A percentile compares a stretch with the other conserved stretches of the same genome.
These are phyloP conservation scores for Croton setiger DNA, from an alignment of 441 rosid genomes.

Conservation along the genomic window DNA sequence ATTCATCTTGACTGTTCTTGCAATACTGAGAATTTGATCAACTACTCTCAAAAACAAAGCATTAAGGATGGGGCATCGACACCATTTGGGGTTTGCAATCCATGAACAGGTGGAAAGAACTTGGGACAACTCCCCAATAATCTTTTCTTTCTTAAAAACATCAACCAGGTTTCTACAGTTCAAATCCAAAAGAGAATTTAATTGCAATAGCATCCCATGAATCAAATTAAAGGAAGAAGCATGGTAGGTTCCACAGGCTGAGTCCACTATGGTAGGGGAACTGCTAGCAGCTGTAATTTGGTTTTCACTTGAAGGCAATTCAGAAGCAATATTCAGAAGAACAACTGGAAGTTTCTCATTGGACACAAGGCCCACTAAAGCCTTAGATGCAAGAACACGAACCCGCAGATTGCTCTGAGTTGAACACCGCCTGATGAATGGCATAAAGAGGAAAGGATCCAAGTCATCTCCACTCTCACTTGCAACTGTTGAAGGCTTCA, in stretches of 20 bases:
- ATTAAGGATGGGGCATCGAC: conserved; percentile 83
- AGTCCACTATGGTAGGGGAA: conserved; percentile 16
- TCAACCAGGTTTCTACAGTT: conserved; percentile 85
- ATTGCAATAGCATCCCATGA: conserved; percentile 86
- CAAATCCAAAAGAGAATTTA: conserved; percentile 70
- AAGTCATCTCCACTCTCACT: conserved; percentile 87
- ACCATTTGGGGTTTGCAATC: conserved; percentile 68
- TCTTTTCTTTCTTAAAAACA: conserved; percentile 67
- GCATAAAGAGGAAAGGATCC: conserved; percentile 93
- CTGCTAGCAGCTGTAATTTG: conserved; percentile 20
- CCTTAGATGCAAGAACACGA: conserved; percentile 92
- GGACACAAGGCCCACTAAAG: conserved; percentile 89
- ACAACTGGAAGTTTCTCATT: conserved; percentile 77
- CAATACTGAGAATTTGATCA: conserved; percentile 79
- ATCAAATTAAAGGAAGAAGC: conserved; percentile 58
- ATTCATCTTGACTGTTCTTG: conserved; percentile 41
- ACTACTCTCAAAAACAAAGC: conserved; percentile 67
- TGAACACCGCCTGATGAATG: conserved; percentile 89
- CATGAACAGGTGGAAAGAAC: conserved; percentile 56
- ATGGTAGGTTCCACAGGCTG: conserved; percentile 26
- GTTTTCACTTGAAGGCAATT: conserved; percentile 43
- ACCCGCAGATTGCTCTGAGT: conserved; percentile 81
- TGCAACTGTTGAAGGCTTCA: conserved; percentile 88
- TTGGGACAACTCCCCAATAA: conserved; percentile 57
- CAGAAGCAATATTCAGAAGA: conserved; percentile 65